Percentiles rank a stretch among this genome's conserved stretches.
Evolutionary conservation across 2,329 filamentous ascomycete species (phyloP).

Genomic region (Ophiostoma himal-ulmi): DNA sequence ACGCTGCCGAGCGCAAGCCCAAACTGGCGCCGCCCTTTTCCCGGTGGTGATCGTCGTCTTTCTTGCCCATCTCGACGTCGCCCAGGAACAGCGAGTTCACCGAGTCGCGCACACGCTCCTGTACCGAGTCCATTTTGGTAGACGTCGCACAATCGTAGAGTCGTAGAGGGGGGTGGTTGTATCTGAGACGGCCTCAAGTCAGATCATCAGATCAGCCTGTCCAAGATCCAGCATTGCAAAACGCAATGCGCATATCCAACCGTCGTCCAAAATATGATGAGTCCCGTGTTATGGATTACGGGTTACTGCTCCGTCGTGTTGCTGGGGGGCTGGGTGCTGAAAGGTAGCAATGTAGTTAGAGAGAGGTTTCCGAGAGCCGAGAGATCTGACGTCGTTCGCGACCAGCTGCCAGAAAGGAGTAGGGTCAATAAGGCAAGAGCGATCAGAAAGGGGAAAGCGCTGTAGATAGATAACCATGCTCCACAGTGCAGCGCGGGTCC

Average conservation of each 20-base stretch:
- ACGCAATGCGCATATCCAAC: neutral
- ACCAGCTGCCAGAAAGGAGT: neutral
- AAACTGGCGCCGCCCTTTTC: conserved; percentile 27
- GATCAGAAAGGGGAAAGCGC: conserved; percentile 7
- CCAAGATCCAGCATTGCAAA: neutral
- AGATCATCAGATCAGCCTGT: neutral
- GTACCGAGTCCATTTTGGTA: conserved; percentile 17
- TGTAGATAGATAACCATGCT: neutral
- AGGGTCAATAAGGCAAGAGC: neutral
- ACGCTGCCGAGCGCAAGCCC: neutral
- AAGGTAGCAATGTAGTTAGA: conserved; percentile 2
- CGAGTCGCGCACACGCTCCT: conserved; percentile 27
- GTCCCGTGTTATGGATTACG: neutral
- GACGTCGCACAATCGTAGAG: neutral
- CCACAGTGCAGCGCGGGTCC: neutral
- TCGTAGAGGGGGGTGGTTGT: neutral
- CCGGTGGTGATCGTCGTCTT: conserved; percentile 46
- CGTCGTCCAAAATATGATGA: neutral
- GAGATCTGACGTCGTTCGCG: neutral
- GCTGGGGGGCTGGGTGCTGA: neutral
- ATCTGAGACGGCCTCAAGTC: neutral
- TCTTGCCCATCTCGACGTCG: conserved; percentile 55
- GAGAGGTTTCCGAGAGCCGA: neutral
- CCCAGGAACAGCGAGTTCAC: conserved; percentile 45
- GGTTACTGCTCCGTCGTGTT: neutral